These are phyloP conservation scores for Neurospora sp. DNA, from an alignment of 495 filamentous ascomycete genomes.

Conservation along the genomic window DNA sequence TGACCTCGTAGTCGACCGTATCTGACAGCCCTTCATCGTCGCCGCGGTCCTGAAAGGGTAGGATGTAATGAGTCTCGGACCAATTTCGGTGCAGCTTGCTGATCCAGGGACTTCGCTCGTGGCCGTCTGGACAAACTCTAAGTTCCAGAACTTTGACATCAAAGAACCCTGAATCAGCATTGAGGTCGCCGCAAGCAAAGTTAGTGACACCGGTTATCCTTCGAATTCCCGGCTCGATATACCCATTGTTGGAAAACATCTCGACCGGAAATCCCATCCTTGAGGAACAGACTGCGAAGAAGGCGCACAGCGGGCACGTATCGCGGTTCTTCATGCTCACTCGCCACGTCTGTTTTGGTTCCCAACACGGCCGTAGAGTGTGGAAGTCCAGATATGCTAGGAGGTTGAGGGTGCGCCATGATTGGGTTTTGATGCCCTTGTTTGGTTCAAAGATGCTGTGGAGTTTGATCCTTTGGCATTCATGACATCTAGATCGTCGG, in stretches of 20 bases:
- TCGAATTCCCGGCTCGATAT: background rate
- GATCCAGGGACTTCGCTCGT: background rate
- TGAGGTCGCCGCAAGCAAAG: background rate
- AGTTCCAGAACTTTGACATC: background rate
- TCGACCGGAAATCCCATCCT: background rate
- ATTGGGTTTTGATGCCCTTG: background rate
- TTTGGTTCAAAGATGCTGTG: background rate
- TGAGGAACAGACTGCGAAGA: background rate
- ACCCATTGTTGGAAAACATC: background rate
- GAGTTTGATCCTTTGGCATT: background rate
- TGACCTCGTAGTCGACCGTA: background rate
- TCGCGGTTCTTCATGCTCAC: background rate
- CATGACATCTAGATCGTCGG: background rate
- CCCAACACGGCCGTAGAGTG: background rate
- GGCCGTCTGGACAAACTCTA: background rate
- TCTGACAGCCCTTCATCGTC: background rate
- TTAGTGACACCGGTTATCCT: background rate
- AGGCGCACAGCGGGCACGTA: background rate
- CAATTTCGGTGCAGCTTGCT: background rate
- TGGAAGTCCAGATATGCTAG: background rate
- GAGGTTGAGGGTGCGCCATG: background rate
- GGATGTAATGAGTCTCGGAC: background rate
- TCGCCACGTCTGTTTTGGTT: background rate
- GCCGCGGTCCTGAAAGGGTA: background rate
- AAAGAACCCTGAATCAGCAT: background rate